Evolutionary conservation across 2,329 filamentous ascomycete species (phyloP), one percentile per base, ranked within the genome.

Genomic region (Claviceps arundinis): DNA sequence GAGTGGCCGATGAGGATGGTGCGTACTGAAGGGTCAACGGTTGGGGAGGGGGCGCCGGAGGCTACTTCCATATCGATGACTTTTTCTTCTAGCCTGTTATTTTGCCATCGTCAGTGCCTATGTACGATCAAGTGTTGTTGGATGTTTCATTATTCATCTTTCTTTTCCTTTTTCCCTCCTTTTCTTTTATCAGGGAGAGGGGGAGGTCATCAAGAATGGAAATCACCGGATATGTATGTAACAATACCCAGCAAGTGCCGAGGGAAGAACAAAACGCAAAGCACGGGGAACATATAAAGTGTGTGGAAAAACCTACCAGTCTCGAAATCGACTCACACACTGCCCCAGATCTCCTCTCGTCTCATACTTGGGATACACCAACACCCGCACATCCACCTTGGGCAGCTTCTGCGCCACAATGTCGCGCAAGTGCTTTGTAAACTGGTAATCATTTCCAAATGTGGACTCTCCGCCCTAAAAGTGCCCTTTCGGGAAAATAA

Each of bases 61-160:
- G 78, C 82, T 53, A 96, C 90, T 69, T 98, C 91, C 61, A 96
- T 74, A 66, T 97, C 93, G 60, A 97, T 96, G 60, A 97, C 87
- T 61, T 87, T 87, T 64, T 96, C 85, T 58, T 90, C 82, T 16
- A 97, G 80, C 88, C 85, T 89, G 41, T 22, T 46, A 0, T 30
- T 34, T 34, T 34, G 24, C 2, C 26, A 30, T 30, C 9, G 8
- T 30, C 8, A 30, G 22, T n/a, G n/a, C n/a, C n/a, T 30, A 30
- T 30, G 26, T 30, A 30, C 26, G 26, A 30, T 30, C 26, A 30
- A 30, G 26, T 30, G 26, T 30, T 30, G 8, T 9, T 22, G 22
- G 22, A 9, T 4, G 8, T 3, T 30, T 30, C 4, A 1, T 9
- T 30, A 0, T 9, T 9, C 8, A 1, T 30, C 1, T 30, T 9